These are phyloP conservation scores for Calvatia gigantea DNA, from an alignment of 768 basidiomycete species.

Conservation along the genomic window DNA sequence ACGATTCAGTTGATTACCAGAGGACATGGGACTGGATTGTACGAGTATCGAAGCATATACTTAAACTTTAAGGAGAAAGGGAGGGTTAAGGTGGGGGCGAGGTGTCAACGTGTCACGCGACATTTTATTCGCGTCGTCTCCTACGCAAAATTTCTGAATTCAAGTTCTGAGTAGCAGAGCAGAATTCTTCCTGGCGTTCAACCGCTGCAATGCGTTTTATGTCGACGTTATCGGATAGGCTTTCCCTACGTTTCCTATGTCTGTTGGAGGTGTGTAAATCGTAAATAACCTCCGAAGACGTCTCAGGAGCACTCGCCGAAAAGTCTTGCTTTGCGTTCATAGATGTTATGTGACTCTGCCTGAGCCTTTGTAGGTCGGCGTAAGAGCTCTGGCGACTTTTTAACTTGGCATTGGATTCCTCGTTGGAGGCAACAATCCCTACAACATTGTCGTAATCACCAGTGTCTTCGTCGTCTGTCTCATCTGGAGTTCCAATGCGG, in stretches of 20 bases:
- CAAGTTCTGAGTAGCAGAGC: conserved; percentile 59
- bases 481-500: conserved; percentile 66
- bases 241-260: conserved; percentile 54
- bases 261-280: conserved; percentile 40
- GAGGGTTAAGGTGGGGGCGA: no score
- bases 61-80: neutral
- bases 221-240: conserved; percentile 60
- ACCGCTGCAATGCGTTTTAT: conserved; percentile 62
- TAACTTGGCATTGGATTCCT: conserved; percentile 35
- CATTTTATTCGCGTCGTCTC: conserved; percentile 18
- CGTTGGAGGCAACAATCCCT: conserved; percentile 57
- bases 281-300: conserved; percentile 30
- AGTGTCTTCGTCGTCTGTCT: conserved; percentile 81
- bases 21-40: neutral
- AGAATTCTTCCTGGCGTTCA: conserved; percentile 55
- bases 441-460: conserved; percentile 93
- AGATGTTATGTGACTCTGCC: conserved; percentile 29
- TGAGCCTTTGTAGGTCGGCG: conserved; percentile 76
- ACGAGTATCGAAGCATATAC: neutral
- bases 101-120: neutral
- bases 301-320: conserved; percentile 12
- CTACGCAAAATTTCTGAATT: conserved; percentile 56
- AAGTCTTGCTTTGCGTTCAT: conserved; percentile 6
- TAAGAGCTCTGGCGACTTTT: conserved; percentile 71
- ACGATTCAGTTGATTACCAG: no score